Evolutionary conservation across 352 stramenopile species (phyloP), one percentile per base, ranked within the genome.

Genomic region (Phytophthora citrophthora): DNA sequence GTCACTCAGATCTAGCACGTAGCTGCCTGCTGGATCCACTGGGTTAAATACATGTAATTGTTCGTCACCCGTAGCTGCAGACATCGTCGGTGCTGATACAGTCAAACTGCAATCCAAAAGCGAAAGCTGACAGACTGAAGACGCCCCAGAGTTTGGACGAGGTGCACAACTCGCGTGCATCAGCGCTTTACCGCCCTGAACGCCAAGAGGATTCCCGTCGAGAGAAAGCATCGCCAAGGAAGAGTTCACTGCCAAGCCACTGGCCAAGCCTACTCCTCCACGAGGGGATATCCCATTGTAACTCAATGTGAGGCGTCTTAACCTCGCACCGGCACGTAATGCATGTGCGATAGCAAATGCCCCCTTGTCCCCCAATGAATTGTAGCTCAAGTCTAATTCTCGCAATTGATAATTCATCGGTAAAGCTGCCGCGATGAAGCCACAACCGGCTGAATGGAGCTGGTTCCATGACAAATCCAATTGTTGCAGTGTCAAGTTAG

Each of bases 381-480:
- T 93, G 70, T 93, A 88, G 34, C 80, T 75, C 11, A 93, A 10
- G 6, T 83, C 76, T 27, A 93, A 76, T 40, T 89, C 76, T 41
- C 67, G 62, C 2, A 93, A 57, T 26, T 88, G 85, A 54, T 83
- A 88, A 24, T 93, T 93, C 31, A 88, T 70, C 43, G 82, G 56
- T 2, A 93, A 45, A 4, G 84, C 71, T 6, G 64, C 67, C 2
- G 74, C 78, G 4, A 93, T 88, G n/a, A 77, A 77, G 2, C 60
- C 40, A 5, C 41, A 55, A 16, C 70, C 81, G 20, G 44, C 56
- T 26, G 79, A 63, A 7, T 78, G 81, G 5, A 97, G 61, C 41
- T 84, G 75, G 55, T 96, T 97, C 90, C 90, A 97, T 24, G 82
- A 90, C n/a, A 97, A 38, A 60, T 95, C 84, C 3, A 97, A 65